These are phyloP conservation scores for Pythium grandisporangium DNA, from an alignment of 352 stramenopile species.

Conservation along the genomic window DNA sequence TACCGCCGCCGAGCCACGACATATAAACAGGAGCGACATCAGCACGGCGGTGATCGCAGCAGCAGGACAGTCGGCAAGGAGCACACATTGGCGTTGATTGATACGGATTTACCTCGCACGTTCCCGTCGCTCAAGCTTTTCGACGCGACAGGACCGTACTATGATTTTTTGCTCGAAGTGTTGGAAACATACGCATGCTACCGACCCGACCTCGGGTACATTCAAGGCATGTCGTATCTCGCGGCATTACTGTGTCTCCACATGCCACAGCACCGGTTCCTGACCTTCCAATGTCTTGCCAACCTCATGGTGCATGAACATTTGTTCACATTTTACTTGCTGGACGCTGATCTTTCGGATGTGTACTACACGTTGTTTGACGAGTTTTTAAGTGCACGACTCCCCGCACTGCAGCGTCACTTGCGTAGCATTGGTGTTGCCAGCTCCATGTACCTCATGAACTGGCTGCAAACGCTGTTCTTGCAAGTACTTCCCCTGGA, in stretches of 20 bases:
- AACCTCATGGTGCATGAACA: slow-evolving; percentile 87
- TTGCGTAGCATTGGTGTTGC: slow-evolving; percentile 46
- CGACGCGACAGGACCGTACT: slow-evolving; percentile 64
- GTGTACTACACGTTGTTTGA: slow-evolving; percentile 83
- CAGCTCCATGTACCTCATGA: slow-evolving; percentile 82
- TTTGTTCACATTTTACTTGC: slow-evolving; percentile 82
- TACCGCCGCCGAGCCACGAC: slow-evolving; percentile 51
- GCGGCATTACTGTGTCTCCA: slow-evolving; percentile 79
- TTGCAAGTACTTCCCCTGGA: slow-evolving; percentile 76
- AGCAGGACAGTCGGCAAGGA: slow-evolving; percentile 40
- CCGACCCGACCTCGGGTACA: slow-evolving; percentile 81
- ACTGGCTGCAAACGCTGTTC: slow-evolving; percentile 85
- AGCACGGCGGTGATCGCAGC: slow-evolving; percentile 14
- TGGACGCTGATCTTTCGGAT: slow-evolving; percentile 66
- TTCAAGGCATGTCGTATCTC: slow-evolving; percentile 87
- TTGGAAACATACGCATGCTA: slow-evolving; percentile 84
- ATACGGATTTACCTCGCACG: slow-evolving; percentile 80
- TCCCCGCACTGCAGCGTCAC: slow-evolving; percentile 47
- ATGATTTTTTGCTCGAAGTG: slow-evolving; percentile 67
- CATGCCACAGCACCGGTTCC: slow-evolving; percentile 73
- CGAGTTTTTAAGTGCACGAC: slow-evolving; percentile 36
- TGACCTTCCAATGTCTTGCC: slow-evolving; percentile 79
- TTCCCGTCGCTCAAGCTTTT: slow-evolving; percentile 79
- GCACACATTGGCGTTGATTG: slow-evolving; percentile 74
- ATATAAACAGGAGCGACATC: slow-evolving; percentile 59